A percentile compares a stretch with the other conserved stretches of the same genome.
These are phyloP conservation scores for Pleurotus sapidus DNA, from an alignment of 768 basidiomycete species.

Conservation along the genomic window DNA sequence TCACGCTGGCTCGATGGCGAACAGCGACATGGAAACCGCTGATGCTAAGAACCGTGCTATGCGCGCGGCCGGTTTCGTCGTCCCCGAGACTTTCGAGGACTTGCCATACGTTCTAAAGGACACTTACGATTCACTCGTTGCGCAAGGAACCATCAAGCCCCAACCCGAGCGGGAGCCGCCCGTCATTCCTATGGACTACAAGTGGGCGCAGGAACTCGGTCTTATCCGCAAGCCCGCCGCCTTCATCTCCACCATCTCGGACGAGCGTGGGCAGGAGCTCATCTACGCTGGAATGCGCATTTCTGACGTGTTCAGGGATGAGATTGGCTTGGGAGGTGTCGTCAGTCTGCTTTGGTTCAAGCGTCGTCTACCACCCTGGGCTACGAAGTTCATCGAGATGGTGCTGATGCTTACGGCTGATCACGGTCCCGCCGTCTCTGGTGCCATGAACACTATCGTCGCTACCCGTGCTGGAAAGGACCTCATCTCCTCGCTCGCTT, in stretches of 20 bases:
- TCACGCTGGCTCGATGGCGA: constrained; percentile 97
- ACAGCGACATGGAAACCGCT: constrained; percentile 96
- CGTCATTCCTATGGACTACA: constrained; percentile 99
- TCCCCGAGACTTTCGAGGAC: constrained; percentile 97
- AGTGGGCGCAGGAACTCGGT: constrained; percentile 98
- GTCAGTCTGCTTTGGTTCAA: constrained; percentile 98
- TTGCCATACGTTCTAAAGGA: constrained; percentile 82
- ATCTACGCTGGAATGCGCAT: constrained; percentile 99
- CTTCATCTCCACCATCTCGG: constrained; percentile 98
- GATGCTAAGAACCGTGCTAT: constrained; percentile 97
- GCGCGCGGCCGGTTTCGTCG: constrained; percentile 92
- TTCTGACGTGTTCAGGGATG: constrained; percentile 97
- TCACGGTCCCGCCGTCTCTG: constrained; percentile 97
- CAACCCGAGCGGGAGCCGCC: constrained; percentile 85
- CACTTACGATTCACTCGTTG: constrained; percentile 82
- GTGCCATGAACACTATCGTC: constrained; percentile 99
- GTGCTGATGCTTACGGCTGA: constrained; percentile 99
- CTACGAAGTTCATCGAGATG: constrained; percentile 99
- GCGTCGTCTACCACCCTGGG: constrained; percentile 87
- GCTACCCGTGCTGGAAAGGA: constrained; percentile 99
- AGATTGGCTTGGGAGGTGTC: constrained; percentile 96
- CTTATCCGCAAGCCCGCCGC: constrained; percentile 98
- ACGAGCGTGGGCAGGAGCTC: constrained; percentile 98
- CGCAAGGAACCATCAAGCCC: constrained; percentile 61
- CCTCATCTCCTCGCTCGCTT: constrained; percentile 92